phyloP scores from a whole-genome alignment of 225 moss, liverwort and hornwort species.

The Ulota crispa region DNA sequence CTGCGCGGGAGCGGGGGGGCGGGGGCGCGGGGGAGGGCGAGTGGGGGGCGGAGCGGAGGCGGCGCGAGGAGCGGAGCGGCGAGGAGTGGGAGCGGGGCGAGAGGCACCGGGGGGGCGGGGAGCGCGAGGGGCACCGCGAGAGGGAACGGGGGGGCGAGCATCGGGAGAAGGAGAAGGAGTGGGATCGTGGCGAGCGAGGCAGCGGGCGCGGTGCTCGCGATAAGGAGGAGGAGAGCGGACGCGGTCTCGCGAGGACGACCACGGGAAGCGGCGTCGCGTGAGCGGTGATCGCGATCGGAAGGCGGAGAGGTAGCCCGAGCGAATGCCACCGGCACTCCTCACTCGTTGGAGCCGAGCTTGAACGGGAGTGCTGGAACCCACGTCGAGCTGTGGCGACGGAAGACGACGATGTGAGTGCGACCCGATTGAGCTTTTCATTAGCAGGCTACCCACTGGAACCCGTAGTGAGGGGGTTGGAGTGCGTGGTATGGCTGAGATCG shows the following conservation, averaged over 20 bases:
- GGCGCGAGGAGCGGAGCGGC: conserved; percentile 68
- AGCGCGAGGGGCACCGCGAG: conserved; percentile 53
- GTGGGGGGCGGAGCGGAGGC: conserved; percentile 71
- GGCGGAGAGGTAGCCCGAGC: conserved; percentile 56
- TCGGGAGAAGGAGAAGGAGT: conserved; percentile 89
- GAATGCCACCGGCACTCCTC: background rate
- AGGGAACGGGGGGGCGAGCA: conserved; percentile 42
- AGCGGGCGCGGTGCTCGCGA: conserved; percentile 63
- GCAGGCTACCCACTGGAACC: background rate
- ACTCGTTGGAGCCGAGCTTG: background rate
- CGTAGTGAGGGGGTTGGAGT: background rate
- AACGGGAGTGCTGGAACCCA: background rate
- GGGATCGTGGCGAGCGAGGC: conserved; percentile 70
- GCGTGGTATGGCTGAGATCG: background rate
- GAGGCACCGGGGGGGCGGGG: conserved; percentile 62
- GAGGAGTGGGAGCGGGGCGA: conserved; percentile 76
- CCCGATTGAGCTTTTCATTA: background rate
- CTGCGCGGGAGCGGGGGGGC: conserved; percentile 78
- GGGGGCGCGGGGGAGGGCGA: conserved; percentile 61
- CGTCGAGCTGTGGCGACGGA: background rate
- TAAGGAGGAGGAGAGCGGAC: conserved; percentile 80
- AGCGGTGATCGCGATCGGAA: conserved; percentile 80
- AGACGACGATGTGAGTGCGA: background rate
- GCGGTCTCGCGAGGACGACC: conserved; percentile 83
- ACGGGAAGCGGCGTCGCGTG: conserved; percentile 85